Conservation (phyloP, 2,329 filamentous ascomycete species). For the Magnaporthiopsis poae region DNA sequence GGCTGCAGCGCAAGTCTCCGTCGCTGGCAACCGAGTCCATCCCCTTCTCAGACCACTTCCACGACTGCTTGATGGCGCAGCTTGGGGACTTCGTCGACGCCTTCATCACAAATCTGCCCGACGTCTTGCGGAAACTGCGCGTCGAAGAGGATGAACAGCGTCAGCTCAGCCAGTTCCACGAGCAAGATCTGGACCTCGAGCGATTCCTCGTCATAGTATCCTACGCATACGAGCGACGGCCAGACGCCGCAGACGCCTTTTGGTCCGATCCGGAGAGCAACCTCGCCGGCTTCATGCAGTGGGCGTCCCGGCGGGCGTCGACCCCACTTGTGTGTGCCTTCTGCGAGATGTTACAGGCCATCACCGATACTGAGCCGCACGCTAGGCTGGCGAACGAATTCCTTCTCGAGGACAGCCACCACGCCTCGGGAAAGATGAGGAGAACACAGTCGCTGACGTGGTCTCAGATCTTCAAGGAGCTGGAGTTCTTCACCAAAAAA, state of each 20-base stretch:
- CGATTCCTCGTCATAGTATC: constrained; percentile 86
- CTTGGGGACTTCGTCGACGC: constrained; percentile 81
- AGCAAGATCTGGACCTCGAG: constrained; percentile 68
- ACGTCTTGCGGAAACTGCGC: constrained; percentile 76
- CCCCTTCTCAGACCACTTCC: constrained; percentile 62
- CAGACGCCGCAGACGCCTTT: constrained; percentile 76
- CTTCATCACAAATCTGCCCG: constrained; percentile 90
- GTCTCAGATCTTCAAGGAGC: constrained; percentile 82
- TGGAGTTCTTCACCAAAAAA: constrained; percentile 72
- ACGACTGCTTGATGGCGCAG: constrained; percentile 63
- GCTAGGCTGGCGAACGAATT: constrained; percentile 82
- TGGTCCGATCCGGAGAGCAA: constrained; percentile 91
- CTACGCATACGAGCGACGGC: constrained; percentile 77
- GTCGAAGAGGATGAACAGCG: constrained; percentile 83
- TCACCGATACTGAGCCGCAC: constrained; percentile 73
- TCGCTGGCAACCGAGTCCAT: constrained; percentile 57
- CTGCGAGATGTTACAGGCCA: constrained; percentile 86
- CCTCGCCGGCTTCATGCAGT: constrained; percentile 86
- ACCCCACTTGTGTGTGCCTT: constrained; percentile 94
- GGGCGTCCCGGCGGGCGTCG: constrained; percentile 89
- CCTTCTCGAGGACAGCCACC: constrained; percentile 71
- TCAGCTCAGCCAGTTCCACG: constrained; percentile 53
- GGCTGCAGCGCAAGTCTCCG: constrained; percentile 71
- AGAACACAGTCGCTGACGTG: constrained; percentile 81
- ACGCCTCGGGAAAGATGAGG: constrained; percentile 66